Conservation (phyloP, 1,139 yeast species). For the Scheffersomyces parashehatae region DNA sequence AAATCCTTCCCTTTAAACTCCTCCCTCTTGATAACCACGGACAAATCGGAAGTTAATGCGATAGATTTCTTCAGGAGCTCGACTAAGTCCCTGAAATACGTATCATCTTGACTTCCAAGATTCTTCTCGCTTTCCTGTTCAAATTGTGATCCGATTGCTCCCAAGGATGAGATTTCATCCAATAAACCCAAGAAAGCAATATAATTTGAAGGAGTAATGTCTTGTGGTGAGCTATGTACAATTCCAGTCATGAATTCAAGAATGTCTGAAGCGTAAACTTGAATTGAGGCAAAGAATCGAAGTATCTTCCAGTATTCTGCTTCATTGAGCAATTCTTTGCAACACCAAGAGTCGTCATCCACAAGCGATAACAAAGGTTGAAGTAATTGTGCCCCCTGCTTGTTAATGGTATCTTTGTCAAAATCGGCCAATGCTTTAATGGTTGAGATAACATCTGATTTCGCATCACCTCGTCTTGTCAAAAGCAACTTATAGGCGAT, state of each 20-base stretch:
- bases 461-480: constrained; percentile 29
- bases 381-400: constrained; percentile 52
- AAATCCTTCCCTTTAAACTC: constrained; percentile 32
- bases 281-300: constrained; percentile 57
- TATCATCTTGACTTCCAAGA: constrained; percentile 45
- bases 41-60: constrained; percentile 53
- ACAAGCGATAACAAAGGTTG: constrained; percentile 55
- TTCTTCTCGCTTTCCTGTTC: constrained; percentile 57
- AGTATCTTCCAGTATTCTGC: constrained; percentile 67
- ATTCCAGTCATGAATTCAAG: constrained; percentile 51
- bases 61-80: constrained; percentile 64
- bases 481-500: constrained; percentile 44
- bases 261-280: constrained; percentile 50
- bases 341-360: constrained; percentile 51
- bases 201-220: constrained; percentile 52
- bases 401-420: constrained; percentile 41
- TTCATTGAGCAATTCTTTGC: constrained; percentile 35
- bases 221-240: constrained; percentile 35
- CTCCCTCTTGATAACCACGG: constrained; percentile 28
- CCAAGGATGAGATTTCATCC: constrained; percentile 81
- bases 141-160: constrained; percentile 77
- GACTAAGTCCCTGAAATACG: constrained; percentile 52
- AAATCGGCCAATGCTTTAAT: constrained; percentile 25
- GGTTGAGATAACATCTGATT: constrained; percentile 16
- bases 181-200: constrained; percentile 67